phyloP scores from a whole-genome alignment of 2,329 filamentous ascomycete genomes.

The Penicillium hordei region DNA sequence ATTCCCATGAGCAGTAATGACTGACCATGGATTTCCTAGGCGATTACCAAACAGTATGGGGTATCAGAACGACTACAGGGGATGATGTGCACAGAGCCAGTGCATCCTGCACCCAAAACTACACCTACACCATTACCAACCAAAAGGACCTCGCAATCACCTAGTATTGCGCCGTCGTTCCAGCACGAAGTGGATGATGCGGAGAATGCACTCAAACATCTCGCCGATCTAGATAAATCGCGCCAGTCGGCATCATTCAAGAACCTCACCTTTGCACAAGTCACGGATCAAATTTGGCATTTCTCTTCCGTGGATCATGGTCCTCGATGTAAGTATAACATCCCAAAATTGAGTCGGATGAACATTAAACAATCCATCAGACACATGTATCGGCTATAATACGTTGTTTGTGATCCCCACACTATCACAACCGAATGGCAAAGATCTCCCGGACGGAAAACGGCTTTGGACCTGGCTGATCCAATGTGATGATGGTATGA shows the following conservation, averaged over 20 bases:
- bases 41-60: slow-evolving; percentile 62
- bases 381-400: slow-evolving; percentile 71
- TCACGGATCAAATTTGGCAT: slow-evolving; percentile 71
- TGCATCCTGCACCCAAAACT: slow-evolving; percentile 29
- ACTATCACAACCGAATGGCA: slow-evolving; percentile 37
- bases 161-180: slow-evolving; percentile 7
- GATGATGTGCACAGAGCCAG: slow-evolving; percentile 61
- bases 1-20: neutral
- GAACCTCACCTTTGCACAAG: slow-evolving; percentile 54
- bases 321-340: slow-evolving; percentile 53
- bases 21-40: slow-evolving; percentile 21
- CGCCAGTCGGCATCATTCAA: slow-evolving; percentile 29
- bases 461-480: slow-evolving; percentile 71
- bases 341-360: slow-evolving; percentile 9
- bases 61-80: slow-evolving; percentile 67
- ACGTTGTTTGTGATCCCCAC: slow-evolving; percentile 52
- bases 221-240: slow-evolving; percentile 22
- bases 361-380: slow-evolving; percentile 39
- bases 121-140: slow-evolving; percentile 13
- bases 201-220: slow-evolving; percentile 33
- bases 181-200: slow-evolving; percentile 29
- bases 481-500: slow-evolving; percentile 62
- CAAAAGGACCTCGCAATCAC: slow-evolving; percentile 11
- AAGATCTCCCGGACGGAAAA: slow-evolving; percentile 49
- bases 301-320: slow-evolving; percentile 73